Percentiles rank a stretch among this genome's conserved stretches.
Conservation (phyloP, 140 eudicot species). For the Eryngium alpinum region DNA sequence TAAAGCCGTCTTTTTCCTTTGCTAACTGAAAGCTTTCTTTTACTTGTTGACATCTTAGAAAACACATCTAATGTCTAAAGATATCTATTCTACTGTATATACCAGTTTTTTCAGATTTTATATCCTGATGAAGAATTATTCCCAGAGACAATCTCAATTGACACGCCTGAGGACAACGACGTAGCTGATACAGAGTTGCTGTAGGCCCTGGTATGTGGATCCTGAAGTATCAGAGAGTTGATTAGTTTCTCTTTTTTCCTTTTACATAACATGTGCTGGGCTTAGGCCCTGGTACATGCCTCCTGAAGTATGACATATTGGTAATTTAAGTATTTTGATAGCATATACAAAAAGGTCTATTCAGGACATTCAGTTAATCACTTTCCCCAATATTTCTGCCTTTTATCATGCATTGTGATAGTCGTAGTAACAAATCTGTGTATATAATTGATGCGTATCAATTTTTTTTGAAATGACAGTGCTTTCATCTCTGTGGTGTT, state of each 20-base stretch:
- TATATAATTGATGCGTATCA: neutral
- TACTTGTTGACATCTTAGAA: neutral
- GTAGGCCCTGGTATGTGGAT: conserved; percentile 6
- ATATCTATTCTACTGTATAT: neutral
- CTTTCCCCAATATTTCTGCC: too few species aligned
- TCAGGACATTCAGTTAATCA: too few species aligned
- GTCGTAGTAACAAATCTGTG: neutral
- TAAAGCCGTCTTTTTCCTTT: too few species aligned
- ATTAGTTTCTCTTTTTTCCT: neutral
- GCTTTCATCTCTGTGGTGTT: neutral
- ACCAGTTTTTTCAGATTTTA: conserved; percentile 50
- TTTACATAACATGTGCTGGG: neutral
- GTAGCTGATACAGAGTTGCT: conserved; percentile 22
- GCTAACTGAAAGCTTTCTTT: too few species aligned
- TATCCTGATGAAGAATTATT: conserved; percentile 67
- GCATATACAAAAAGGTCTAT: too few species aligned
- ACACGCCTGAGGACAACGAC: conserved; percentile 37
- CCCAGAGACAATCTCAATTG: conserved; percentile 45
- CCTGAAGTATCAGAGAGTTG: neutral
- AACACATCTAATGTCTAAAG: neutral
- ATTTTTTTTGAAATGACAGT: neutral
- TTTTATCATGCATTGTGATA: too few species aligned
- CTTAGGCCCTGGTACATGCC: neutral
- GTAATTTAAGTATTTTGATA: neutral
- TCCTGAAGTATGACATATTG: neutral